A percentile compares a stretch with the other conserved stretches of the same genome.
Conservation (phyloP, 2,329 filamentous ascomycete genomes). For the Ophiocordyceps camponoti-floridani region DNA sequence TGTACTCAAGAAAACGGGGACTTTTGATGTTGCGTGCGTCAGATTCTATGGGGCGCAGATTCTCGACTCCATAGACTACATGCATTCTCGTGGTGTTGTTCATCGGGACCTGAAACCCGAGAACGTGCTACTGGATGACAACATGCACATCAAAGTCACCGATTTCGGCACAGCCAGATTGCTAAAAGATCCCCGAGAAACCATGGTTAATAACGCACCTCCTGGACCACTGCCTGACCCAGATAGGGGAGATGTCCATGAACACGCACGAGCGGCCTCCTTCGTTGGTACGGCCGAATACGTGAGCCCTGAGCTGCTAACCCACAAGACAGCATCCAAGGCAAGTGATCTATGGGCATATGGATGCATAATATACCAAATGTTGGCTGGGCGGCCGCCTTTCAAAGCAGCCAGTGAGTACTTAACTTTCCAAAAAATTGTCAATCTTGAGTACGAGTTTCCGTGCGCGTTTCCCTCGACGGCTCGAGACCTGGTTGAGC, state of each 20-base stretch:
- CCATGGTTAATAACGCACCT: slow-evolving; percentile 22
- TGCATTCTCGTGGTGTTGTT: slow-evolving; percentile 92
- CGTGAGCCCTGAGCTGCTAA: slow-evolving; percentile 91
- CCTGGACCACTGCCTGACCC: slow-evolving; percentile 18
- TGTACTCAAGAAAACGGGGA: slow-evolving; percentile 83
- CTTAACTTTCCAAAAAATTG: slow-evolving; percentile 95
- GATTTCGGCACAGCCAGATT: slow-evolving; percentile 98
- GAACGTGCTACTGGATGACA: slow-evolving; percentile 84
- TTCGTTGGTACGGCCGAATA: slow-evolving; percentile 98
- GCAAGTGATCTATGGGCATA: slow-evolving; percentile 97
- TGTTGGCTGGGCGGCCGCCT: slow-evolving; percentile 84
- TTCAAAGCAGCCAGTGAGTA: slow-evolving; percentile 97
- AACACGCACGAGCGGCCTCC: slow-evolving; percentile 66
- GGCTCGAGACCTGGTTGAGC: slow-evolving; percentile 77
- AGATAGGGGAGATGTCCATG: slow-evolving; percentile 21
- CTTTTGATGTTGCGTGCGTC: slow-evolving; percentile 89
- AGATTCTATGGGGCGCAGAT: slow-evolving; percentile 93
- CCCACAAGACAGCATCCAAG: slow-evolving; percentile 93
- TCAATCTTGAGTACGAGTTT: slow-evolving; percentile 85
- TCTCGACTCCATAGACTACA: slow-evolving; percentile 89
- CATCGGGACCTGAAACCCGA: slow-evolving; percentile 94
- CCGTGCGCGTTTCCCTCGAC: slow-evolving; percentile 72
- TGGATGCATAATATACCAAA: slow-evolving; percentile 93
- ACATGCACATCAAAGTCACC: slow-evolving; percentile 97
- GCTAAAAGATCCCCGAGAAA: slow-evolving; percentile 27